A percentile compares a stretch with the other conserved stretches of the same genome.
Conservation (phyloP, 192 early-diverging fungal genomes). For the Coemansia sp. region DNA sequence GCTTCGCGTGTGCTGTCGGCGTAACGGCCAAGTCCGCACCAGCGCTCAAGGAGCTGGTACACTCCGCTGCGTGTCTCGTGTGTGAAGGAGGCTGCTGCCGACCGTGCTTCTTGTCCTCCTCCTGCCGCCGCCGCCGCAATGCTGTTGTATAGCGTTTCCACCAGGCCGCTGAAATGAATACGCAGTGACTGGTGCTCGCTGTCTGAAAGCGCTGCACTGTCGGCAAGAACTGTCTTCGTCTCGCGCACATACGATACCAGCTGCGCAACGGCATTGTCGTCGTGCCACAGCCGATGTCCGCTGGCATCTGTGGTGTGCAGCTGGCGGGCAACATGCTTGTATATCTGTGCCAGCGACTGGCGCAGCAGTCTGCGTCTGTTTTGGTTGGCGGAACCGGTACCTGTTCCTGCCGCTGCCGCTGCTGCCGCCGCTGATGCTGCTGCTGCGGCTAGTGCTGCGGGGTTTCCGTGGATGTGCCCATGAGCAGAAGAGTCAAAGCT, state of each 20-base stretch:
- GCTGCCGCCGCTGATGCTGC: slow-evolving; percentile 34
- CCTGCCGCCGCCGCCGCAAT: slow-evolving; percentile 51
- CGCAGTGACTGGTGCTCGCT: slow-evolving; percentile 89
- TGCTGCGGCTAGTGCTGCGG: slow-evolving; percentile 7
- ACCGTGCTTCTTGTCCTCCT: background rate
- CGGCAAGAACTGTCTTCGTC: slow-evolving; percentile 73
- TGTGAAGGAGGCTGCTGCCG: slow-evolving; percentile 54
- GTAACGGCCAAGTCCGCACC: slow-evolving; percentile 84
- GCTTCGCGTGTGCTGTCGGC: slow-evolving; percentile 58
- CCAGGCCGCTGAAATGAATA: slow-evolving; percentile 85
- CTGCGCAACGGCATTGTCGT: slow-evolving; percentile 61
- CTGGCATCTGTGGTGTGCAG: slow-evolving; percentile 57
- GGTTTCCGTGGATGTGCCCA: background rate
- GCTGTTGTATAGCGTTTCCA: slow-evolving; percentile 81
- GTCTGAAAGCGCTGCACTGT: slow-evolving; percentile 74
- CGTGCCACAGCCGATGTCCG: slow-evolving; percentile 46
- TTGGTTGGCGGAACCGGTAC: slow-evolving; percentile 33
- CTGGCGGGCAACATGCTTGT: slow-evolving; percentile 43
- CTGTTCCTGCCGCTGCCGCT: slow-evolving; percentile 21
- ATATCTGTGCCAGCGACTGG: slow-evolving; percentile 50
- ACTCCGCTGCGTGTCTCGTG: slow-evolving; percentile 75
- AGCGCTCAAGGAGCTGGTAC: slow-evolving; percentile 87
- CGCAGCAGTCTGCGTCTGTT: slow-evolving; percentile 37
- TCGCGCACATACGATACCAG: slow-evolving; percentile 79
- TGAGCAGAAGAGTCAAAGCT: slow-evolving; percentile 46